Evolutionary conservation across 768 basidiomycete species (phyloP).

Genomic region (Exidia glandulosa): DNA sequence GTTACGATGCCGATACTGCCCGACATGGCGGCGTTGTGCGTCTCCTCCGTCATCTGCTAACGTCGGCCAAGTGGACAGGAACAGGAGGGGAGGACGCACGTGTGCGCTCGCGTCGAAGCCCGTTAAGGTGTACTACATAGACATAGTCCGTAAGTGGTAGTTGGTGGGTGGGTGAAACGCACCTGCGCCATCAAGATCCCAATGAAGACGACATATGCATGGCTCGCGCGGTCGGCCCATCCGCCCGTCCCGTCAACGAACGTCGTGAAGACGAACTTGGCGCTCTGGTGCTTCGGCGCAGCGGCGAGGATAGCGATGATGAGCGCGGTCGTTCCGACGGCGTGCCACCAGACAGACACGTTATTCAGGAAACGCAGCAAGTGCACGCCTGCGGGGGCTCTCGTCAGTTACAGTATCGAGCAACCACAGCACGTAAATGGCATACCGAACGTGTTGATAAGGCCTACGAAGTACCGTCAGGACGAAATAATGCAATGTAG

Average conservation of each 20-base stretch:
- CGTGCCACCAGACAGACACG: slow-evolving; percentile 66
- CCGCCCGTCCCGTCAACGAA: slow-evolving; percentile 69
- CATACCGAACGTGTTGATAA: slow-evolving; percentile 62
- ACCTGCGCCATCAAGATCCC: slow-evolving; percentile 63
- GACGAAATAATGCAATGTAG: neutral
- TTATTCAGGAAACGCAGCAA: slow-evolving; percentile 59
- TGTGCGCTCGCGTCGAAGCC: slow-evolving; percentile 69
- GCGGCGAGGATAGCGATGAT: slow-evolving; percentile 59
- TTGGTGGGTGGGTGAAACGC: neutral
- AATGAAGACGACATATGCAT: slow-evolving; percentile 58
- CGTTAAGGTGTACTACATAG: neutral
- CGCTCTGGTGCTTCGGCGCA: slow-evolving; percentile 61
- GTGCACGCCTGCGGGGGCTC: slow-evolving; percentile 25
- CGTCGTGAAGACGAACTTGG: slow-evolving; percentile 53
- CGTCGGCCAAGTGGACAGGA: neutral
- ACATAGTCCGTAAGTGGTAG: neutral
- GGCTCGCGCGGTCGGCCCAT: slow-evolving; percentile 58
- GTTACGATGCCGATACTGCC: slow-evolving; percentile 59
- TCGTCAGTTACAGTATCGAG: neutral
- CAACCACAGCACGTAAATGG: neutral
- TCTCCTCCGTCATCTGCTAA: slow-evolving; percentile 66
- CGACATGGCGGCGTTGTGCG: slow-evolving; percentile 51
- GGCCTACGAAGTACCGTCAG: slow-evolving; percentile 21
- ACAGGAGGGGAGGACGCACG: slow-evolving; percentile 25
- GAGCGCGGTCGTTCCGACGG: slow-evolving; percentile 53